Conservation (phyloP, 192 early-diverging fungal species). For the Paraglomus brasilianum region DNA sequence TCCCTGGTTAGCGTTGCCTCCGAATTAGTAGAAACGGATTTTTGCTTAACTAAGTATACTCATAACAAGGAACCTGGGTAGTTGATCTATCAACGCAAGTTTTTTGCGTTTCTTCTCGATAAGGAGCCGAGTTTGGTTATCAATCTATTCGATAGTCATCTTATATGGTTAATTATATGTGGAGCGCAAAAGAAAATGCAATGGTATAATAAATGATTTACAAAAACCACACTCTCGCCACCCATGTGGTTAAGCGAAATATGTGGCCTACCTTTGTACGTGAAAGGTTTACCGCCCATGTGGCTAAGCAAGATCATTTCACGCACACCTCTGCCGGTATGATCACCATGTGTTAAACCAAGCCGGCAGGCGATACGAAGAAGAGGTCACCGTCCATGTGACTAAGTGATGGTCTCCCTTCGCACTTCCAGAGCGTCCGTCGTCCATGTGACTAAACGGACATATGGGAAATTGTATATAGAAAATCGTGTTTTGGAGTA, state of each 20-base stretch:
- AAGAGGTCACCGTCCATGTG: slow-evolving; percentile 30
- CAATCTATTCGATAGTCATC: slow-evolving; percentile 20
- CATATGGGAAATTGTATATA: slow-evolving; percentile 18
- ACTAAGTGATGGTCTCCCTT: slow-evolving; percentile 17
- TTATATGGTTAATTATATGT: slow-evolving; percentile 23
- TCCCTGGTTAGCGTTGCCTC: no score
- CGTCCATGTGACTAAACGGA: slow-evolving; percentile 20
- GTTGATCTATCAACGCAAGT: no score
- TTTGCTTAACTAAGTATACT: no score
- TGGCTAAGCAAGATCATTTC: slow-evolving; percentile 30
- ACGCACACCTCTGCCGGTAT: slow-evolving; percentile 22
- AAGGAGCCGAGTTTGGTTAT: slow-evolving; percentile 16
- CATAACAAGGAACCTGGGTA: no score
- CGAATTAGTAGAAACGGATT: no score
- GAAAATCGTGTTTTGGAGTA: no score
- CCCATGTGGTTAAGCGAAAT: slow-evolving; percentile 5
- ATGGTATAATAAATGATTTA: not conserved
- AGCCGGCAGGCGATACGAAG: slow-evolving; percentile 30
- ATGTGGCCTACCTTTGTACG: slow-evolving; percentile 32
- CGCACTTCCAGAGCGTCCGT: slow-evolving; percentile 26
- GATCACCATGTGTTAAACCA: slow-evolving; percentile 30
- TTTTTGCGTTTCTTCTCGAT: slow-evolving; percentile 17
- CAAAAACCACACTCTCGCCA: slow-evolving; percentile 23
- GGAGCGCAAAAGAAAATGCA: slow-evolving; percentile 10
- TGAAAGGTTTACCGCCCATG: slow-evolving; percentile 27